Evolutionary conservation across 1,284 basidiomycete genomes (phyloP).

Genomic region (Somion occarium): DNA sequence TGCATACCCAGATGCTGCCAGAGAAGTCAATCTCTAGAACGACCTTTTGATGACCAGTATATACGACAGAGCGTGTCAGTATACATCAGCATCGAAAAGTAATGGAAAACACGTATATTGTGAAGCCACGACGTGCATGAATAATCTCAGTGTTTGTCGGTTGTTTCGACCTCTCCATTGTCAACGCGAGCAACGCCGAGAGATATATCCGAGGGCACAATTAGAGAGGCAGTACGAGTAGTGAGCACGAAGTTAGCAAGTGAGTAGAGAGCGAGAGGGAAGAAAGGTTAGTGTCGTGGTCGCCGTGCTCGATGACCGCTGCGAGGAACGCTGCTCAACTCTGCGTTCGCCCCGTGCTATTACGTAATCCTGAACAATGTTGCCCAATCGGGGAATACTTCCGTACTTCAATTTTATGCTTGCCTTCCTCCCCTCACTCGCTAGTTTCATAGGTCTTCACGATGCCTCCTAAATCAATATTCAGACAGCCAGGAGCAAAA

Average conservation of each 20-base stretch:
- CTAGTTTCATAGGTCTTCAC: background rate
- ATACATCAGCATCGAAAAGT: slow-evolving; percentile 14
- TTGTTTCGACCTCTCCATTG: slow-evolving; percentile 9
- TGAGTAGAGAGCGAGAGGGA: slow-evolving; percentile 3
- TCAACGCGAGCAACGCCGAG: background rate
- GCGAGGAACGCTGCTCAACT: background rate
- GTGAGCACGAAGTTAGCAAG: slow-evolving; percentile 1
- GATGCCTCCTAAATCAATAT: slow-evolving; percentile 81
- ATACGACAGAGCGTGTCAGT: slow-evolving; percentile 51
- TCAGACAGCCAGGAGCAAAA: slow-evolving; percentile 81
- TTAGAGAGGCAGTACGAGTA: slow-evolving; percentile 4
- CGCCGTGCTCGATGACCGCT: slow-evolving; percentile 11
- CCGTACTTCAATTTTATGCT: slow-evolving; percentile 4
- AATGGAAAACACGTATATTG: slow-evolving; percentile 66
- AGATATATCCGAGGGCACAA: slow-evolving; percentile 4
- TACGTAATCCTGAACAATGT: slow-evolving; percentile 10
- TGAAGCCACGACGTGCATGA: slow-evolving; percentile 72
- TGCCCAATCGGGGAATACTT: slow-evolving; percentile 1
- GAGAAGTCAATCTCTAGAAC: slow-evolving; percentile 86
- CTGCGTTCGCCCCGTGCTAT: slow-evolving; percentile 5
- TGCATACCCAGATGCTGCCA: slow-evolving; percentile 68
- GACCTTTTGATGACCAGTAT: slow-evolving; percentile 90
- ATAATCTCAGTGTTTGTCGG: slow-evolving; percentile 57
- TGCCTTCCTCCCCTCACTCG: background rate
- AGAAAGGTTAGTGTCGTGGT: slow-evolving; percentile 4